phyloP scores from a whole-genome alignment of 345 rosid species.

The Hibiscus trionum region DNA sequence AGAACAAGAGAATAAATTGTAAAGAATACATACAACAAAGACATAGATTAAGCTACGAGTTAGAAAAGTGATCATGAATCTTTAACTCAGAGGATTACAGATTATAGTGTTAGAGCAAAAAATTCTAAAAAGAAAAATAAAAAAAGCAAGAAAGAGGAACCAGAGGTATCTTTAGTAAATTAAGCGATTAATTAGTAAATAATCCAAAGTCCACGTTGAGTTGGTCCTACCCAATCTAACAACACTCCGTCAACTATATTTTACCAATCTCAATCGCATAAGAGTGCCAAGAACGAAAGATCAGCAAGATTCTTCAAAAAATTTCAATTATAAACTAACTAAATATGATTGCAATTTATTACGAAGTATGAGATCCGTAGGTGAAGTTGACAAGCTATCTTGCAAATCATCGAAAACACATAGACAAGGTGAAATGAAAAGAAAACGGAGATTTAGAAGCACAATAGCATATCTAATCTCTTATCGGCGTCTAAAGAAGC shows the following conservation, averaged over 20 bases:
- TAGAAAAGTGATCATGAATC: no score
- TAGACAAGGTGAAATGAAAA: background rate
- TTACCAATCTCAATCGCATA: background rate
- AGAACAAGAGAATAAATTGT: background rate
- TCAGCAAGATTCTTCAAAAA: background rate
- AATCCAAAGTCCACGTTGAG: background rate
- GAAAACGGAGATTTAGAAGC: background rate
- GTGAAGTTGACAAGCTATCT: background rate
- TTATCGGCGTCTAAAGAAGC: background rate
- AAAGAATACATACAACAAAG: background rate
- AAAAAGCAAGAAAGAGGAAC: no score
- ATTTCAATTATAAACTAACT: background rate
- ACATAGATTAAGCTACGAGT: background rate
- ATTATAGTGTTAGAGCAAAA: no score
- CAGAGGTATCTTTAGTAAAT: background rate
- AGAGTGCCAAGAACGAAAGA: background rate
- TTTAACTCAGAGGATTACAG: no score
- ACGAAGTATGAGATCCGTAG: background rate
- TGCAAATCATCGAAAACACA: background rate
- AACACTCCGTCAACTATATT: background rate
- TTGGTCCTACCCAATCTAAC: background rate
- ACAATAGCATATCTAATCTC: background rate
- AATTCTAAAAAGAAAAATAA: no score
- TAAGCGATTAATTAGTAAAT: background rate
- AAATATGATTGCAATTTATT: background rate